Conservation (phyloP, 129 eudicot genomes). For the Cynara cardunculus region DNA sequence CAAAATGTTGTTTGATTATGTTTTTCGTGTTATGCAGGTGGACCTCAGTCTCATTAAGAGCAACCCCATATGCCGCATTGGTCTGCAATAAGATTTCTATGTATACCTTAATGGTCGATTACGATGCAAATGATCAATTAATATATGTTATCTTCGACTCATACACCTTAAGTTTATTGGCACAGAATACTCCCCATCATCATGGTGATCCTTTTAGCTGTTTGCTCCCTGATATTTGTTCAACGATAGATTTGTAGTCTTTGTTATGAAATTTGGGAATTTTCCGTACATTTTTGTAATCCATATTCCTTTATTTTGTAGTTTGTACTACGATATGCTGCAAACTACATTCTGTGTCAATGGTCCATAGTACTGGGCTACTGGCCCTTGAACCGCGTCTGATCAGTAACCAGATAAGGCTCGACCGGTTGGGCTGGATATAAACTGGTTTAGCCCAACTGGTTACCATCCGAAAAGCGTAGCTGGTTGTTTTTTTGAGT, state of each 20-base stretch:
- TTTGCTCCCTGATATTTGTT: constrained; percentile 7
- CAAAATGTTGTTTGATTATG: background rate
- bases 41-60: constrained; percentile 84
- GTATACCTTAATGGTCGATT: background rate
- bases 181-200: constrained; percentile 1
- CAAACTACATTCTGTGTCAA: background rate
- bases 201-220: background rate
- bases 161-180: constrained; percentile 10
- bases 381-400: background rate
- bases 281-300: constrained; percentile 3
- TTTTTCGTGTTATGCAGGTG: constrained; percentile 49
- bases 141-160: background rate
- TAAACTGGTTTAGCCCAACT: background rate
- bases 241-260: background rate
- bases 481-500: background rate
- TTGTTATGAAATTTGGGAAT: constrained; percentile 1
- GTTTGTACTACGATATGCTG: background rate
- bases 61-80: constrained; percentile 74
- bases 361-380: background rate
- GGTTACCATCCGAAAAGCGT: background rate
- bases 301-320: background rate
- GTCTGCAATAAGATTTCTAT: constrained; percentile 25
- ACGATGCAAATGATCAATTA: background rate
- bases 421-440: background rate
- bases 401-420: background rate